Base-by-base conservation (phyloP, 306 rosid species). In the Vigna radiata region DNA sequence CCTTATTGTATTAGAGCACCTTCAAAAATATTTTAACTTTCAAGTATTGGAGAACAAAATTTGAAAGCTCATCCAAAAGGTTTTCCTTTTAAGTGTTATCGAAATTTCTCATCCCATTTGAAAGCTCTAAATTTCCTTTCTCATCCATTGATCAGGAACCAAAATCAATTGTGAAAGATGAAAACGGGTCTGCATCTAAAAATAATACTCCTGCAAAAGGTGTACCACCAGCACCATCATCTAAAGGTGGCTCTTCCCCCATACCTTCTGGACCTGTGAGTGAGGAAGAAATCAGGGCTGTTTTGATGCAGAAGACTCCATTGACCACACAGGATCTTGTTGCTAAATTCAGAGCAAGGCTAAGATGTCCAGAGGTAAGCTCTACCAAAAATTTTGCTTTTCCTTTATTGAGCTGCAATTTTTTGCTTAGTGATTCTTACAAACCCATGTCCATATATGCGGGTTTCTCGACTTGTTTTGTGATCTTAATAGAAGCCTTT, bases 251-350 rank as follows among this genome's bases (percentile, higher is more conserved):
- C 54, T 53, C 88, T 9, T 74, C 84, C 31, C 13, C 87, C 43
- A 18, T 77, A 1, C 80, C 89, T 68, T 65, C 89, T 72, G 94
- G 90, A 39, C 94, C 94, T 1, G 94, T 90, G 78, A 85, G 90
- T 4, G 98, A 90, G 81, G 96, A 89, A 70, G 96, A 93, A 85
- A 93, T 93, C 55, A 85, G 92, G 89, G 90, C 94, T 54, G 89
- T 93, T 72, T 80, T 93, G 65, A 82, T 85, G 84, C 94, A 90
- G 72, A 83, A 79, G 79, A 86, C 91, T 46, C 96, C 91, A 23
- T 85, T 93, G 75, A 93, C 96, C 5, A 90, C 98, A 6, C 92
- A 88, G 75, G 97, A 89, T 77, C 94, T 93, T 75, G 98, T 93
- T 52, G 90, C 89, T 31, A 93, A 79, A 81, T 93, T 93, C 70